Evolutionary conservation across 2,329 filamentous ascomycete genomes (phyloP), one percentile per base, ranked within the genome.

Genomic region (Pezicula carpinea): DNA sequence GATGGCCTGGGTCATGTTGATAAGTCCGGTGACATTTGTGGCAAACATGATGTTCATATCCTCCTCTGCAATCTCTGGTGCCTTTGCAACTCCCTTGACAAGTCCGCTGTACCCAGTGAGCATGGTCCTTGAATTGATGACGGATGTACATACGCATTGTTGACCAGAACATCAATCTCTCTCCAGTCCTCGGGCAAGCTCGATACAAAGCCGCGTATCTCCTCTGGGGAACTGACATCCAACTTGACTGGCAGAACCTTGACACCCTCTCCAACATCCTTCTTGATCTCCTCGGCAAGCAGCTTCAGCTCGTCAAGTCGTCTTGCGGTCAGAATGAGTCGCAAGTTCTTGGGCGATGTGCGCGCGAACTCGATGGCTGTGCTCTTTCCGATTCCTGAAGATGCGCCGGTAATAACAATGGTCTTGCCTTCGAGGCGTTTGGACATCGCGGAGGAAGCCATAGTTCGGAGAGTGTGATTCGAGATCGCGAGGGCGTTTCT

Each of bases 1-100:
- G 50, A 96, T 75, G 39, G 88, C 88, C 74, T 99, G 93, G 1
- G 93, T 97, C 86, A 97, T 89, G 74, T 92, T 88, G 73, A 99
- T 93, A 29, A 99, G 76, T 22, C 93, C 93, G 2, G 87, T 93
- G 44, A 97, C 91, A 66, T 99, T 99, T 49, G 93, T 97, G 39
- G 79, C 71, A 64, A 96, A 89, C 90, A 97, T 96, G 65, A 83
- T 62, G 59, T 86, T 76, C 59, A 96, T 86, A 69, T 99, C 92
- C 49, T 84, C 83, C 60, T 87, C 77, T 14, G 75, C 77, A 64
- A 99, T 96, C 34, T 88, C 79, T 15, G 91, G 91, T 1, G 90
- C 89, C 64, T 86, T 82, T 42, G 88, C 92, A 11, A 96, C 80
- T 54, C 90, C 91, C 68, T 87, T 92, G 51, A 96, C 92, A 17